Evolutionary conservation across 805 yeast species (phyloP), one percentile per base, ranked within the genome.

Genomic region (Saccharomycopsis fodiens): DNA sequence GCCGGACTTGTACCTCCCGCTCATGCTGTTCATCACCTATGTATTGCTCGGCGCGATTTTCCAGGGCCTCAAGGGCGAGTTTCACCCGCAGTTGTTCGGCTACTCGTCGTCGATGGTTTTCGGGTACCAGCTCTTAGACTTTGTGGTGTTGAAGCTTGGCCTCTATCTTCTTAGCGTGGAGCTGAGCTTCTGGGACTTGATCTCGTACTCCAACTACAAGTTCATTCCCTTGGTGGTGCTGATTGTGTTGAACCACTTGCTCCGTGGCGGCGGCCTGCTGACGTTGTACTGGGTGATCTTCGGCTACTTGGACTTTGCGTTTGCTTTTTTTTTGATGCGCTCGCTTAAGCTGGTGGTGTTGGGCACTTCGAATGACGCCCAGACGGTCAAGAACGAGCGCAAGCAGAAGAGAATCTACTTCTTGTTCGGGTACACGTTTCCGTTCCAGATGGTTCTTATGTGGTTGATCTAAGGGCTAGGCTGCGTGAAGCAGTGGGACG

Each of bases 1-100:
- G 0, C 98, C 98, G 2, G 99, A 93, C 61, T 73, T 93, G 68
- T 93, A 93, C 63, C 85, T 93, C 45, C 99, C 99, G 4, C 51
- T 85, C 50, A 93, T 94, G 97, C 85, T 96, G 1, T 76, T 84
- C 56, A 76, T 87, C 41, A 87, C 97, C 0, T 89, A 89, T 58
- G 81, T 91, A 42, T 67, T 93, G 50, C 71, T 86, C 31, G 79
- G 91, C 75, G 91, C 96, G 2, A 73, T 84, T 19, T 73, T 84
- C 52, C 84, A 85, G 48, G 99, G 98, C 8, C 65, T 91, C 44
- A 76, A 79, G 46, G 96, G 95, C 22, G 80, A 80, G 25, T 93
- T 93, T 68, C 95, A 91, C 56, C 98, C 98, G 0, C 89, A 89
- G 59, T 71, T 88, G 55, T 75, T 94, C 52, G 96, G 97, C 6